Evolutionary conservation across 805 yeast genomes (phyloP).

Genomic region (Saccharomycopsis fodiens): DNA sequence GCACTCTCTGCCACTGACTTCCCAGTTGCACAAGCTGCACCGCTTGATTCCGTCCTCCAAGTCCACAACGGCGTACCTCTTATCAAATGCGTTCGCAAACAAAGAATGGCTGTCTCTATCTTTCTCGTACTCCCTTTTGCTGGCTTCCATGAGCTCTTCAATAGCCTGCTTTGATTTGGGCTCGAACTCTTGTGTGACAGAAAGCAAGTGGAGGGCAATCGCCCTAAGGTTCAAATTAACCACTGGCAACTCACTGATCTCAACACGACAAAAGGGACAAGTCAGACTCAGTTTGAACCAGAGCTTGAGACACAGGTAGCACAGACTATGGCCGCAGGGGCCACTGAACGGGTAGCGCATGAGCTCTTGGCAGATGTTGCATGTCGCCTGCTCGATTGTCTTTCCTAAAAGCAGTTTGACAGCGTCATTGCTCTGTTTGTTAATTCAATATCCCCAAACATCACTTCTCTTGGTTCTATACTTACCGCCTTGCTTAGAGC

Average conservation of each 20-base stretch:
- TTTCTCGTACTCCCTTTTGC: background rate
- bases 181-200: background rate
- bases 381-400: background rate
- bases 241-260: background rate
- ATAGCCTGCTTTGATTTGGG: background rate
- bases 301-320: conserved; percentile 9
- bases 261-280: conserved; percentile 7
- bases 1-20: conserved; percentile 46
- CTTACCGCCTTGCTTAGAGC: too few relatives aligned
- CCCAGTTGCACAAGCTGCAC: conserved; percentile 56
- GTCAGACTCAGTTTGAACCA: conserved; percentile 3
- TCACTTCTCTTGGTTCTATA: too few relatives aligned
- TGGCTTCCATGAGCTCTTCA: background rate
- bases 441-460: too few relatives aligned
- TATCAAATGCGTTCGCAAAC: conserved; percentile 1
- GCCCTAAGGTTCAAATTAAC: conserved; percentile 1
- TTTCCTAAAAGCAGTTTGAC: background rate
- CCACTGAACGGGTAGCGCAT: conserved; percentile 8
- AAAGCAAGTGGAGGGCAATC: background rate
- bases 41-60: conserved; percentile 49
- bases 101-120: background rate
- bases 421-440: background rate
- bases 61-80: conserved; percentile 29
- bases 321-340: conserved; percentile 7
- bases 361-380: conserved; percentile 3